Conservation (phyloP, 257 asterid species). For the Paulownia fortunei region DNA sequence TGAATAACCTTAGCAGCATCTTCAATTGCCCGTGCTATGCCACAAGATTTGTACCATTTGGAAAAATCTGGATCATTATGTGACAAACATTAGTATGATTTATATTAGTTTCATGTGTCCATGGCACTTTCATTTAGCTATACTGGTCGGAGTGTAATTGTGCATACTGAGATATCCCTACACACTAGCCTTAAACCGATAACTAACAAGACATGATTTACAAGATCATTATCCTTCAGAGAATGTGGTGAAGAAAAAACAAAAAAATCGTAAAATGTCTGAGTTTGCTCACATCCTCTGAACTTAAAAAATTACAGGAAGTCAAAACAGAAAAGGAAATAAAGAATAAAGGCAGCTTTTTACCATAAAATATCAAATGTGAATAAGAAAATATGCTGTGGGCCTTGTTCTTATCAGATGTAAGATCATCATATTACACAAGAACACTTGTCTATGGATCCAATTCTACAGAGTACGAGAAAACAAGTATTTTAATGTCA, state of each 20-base stretch:
- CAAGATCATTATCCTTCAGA: too few species aligned
- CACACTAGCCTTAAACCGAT: too few species aligned
- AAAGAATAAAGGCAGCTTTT: background rate
- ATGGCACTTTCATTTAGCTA: too few species aligned
- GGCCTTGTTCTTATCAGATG: conserved; percentile 12
- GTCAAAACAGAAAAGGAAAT: conserved; percentile 7
- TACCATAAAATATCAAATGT: too few species aligned
- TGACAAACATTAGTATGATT: too few species aligned
- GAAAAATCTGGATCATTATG: conserved; percentile 91
- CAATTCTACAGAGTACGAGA: conserved; percentile 84
- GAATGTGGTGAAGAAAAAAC: background rate
- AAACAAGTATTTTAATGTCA: conserved; percentile 46
- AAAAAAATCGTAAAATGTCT: background rate
- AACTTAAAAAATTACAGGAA: conserved; percentile 14
- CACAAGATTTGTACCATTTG: conserved; percentile 82
- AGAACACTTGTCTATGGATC: conserved; percentile 74
- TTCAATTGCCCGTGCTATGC: conserved; percentile 72
- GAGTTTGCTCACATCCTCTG: conserved; percentile 3
- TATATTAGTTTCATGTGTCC: too few species aligned
- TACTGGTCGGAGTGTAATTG: too few species aligned
- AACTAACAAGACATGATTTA: too few species aligned
- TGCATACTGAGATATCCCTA: too few species aligned
- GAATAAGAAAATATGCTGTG: background rate
- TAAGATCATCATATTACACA: conserved; percentile 57
- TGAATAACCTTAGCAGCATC: conserved; percentile 81